Evolutionary conservation across 2,329 filamentous ascomycete species (phyloP), one percentile per base, ranked within the genome.

Genomic region (Xylaria sp.): DNA sequence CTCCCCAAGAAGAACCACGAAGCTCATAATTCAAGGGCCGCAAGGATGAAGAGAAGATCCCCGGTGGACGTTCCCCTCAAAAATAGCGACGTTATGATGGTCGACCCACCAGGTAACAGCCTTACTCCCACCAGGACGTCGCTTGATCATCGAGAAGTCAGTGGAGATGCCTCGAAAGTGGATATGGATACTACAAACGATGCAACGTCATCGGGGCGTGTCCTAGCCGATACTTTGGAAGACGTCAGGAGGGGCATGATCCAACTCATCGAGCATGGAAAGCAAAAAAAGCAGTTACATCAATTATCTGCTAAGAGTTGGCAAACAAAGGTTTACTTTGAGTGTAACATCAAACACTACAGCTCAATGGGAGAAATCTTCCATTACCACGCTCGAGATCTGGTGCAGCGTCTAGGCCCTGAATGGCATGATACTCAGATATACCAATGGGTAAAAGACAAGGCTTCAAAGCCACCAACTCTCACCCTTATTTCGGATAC

Each of bases 271-370:
- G 50, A 77, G 3, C 59, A 76, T 13, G 79, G 73, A 20, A 75
- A 68, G 48, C 68, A 72, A 20, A 78, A 74, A 66, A 78, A 80
- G 41, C 75, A 79, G 28, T 76, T 76, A 2, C 68, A 74, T n/a
- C 70, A 80, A 18, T 59, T 80, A 1, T 70, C 66, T 2, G 57
- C 62, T 8, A 78, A 74, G 28, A 64, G 72, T 4, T 78, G 75
- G 70, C 72, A 72, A 7, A 73, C 68, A 5, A 80, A 75, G 39
- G 63, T 84, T 2, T 83, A 80, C 57, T 70, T 77, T 66, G 77
- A 78, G n/a, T 83, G 84, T 73, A 83, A 77, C 56, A 80, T 87
- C 10, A 80, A 80, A 2, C 54, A 76, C 0, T 83, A 84, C 56
- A 57, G 63, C 3, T 74, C 70, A 0, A 76, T 80, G 2, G 65